These are phyloP conservation scores for Cyanidioschyzon merolae DNA, from an alignment of 23 red algal species.

Conservation along the genomic window DNA sequence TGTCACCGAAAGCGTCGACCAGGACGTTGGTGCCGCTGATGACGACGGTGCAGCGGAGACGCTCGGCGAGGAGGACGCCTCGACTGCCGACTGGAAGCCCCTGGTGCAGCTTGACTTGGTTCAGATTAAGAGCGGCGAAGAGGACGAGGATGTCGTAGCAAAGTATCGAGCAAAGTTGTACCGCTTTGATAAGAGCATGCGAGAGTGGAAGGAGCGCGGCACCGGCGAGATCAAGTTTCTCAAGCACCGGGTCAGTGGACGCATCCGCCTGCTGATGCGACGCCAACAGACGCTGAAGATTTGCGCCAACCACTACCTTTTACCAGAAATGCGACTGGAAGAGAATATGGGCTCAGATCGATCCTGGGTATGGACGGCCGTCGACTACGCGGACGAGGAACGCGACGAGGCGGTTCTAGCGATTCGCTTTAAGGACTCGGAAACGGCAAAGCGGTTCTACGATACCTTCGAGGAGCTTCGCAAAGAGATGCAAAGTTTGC, in stretches of 20 bases:
- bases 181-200: slow-evolving; percentile 65
- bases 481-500: slow-evolving; percentile 6
- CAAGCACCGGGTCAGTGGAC: slow-evolving; percentile 52
- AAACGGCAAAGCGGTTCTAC: slow-evolving; percentile 62
- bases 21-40: neutral
- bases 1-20: neutral
- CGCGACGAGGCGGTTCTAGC: slow-evolving; percentile 65
- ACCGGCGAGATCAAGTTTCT: slow-evolving; percentile 79
- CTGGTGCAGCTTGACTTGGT: slow-evolving; percentile 34
- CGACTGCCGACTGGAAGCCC: slow-evolving; percentile 31
- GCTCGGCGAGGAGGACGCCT: slow-evolving; percentile 35
- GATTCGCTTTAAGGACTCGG: slow-evolving; percentile 79
- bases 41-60: neutral
- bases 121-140: slow-evolving; percentile 31
- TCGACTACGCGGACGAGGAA: slow-evolving; percentile 97
- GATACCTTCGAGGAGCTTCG: neutral
- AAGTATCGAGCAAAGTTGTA: slow-evolving; percentile 83
- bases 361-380: slow-evolving; percentile 89
- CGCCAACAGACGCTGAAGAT: slow-evolving; percentile 96
- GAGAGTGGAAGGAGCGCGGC: slow-evolving; percentile 92
- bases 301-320: slow-evolving; percentile 87
- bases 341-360: slow-evolving; percentile 93
- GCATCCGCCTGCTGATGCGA: slow-evolving; percentile 92
- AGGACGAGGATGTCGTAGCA: slow-evolving; percentile 32
- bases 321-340: slow-evolving; percentile 53